These are phyloP conservation scores for Pichia sp. DNA, from an alignment of 1,139 yeast species.

Conservation along the genomic window DNA sequence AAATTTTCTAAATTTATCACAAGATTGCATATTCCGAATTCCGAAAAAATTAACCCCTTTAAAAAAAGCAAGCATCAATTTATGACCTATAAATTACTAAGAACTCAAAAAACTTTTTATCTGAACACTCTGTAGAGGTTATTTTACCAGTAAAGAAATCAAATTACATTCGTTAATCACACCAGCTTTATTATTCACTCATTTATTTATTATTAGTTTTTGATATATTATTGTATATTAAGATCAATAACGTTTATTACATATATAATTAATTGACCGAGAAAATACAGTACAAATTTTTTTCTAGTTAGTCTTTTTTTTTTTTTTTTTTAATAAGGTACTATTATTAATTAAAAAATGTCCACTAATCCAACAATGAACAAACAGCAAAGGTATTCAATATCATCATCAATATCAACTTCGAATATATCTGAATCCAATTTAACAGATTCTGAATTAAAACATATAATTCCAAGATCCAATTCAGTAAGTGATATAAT, in stretches of 20 bases:
- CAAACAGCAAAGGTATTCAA: background rate
- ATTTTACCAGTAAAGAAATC: too few species aligned
- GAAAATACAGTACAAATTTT: background rate
- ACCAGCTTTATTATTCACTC: background rate
- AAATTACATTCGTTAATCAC: background rate
- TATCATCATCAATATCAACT: background rate
- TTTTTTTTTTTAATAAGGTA: too few species aligned
- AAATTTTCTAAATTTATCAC: background rate
- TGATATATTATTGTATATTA: too few species aligned
- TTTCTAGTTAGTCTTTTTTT: background rate
- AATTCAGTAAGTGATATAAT: slow-evolving; percentile 30
- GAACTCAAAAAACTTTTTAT: too few species aligned
- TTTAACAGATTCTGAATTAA: slow-evolving; percentile 1
- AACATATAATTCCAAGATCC: slow-evolving; percentile 27
- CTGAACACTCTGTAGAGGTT: too few species aligned
- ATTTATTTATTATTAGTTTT: background rate
- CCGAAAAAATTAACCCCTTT: background rate
- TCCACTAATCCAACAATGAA: background rate
- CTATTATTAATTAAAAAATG: too few species aligned
- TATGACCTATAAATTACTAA: background rate
- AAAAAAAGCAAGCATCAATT: background rate
- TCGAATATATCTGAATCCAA: background rate
- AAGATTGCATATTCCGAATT: background rate
- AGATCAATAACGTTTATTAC: too few species aligned
- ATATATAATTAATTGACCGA: too few species aligned